Conservation (phyloP, 2,329 filamentous ascomycete species). For the Pezizomycotina sp. region DNA sequence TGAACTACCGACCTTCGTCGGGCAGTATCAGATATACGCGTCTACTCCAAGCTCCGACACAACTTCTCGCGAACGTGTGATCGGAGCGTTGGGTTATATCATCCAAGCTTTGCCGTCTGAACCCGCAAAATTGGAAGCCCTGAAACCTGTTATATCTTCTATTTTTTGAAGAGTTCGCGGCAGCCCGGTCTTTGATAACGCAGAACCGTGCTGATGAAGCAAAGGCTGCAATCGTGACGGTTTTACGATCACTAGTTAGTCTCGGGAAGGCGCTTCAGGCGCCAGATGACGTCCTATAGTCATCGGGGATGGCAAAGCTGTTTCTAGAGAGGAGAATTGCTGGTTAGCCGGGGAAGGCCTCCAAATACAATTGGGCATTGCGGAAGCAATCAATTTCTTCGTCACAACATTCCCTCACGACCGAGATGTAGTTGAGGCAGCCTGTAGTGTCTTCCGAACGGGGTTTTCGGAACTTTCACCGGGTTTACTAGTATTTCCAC, state of each 20-base stretch:
- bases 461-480: conserved; percentile 60
- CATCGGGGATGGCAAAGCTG: conserved; percentile 39
- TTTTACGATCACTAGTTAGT: conserved; percentile 50
- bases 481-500: conserved; percentile 61
- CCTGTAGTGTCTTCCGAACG: conserved; percentile 53
- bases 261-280: conserved; percentile 59
- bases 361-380: conserved; percentile 36
- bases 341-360: conserved; percentile 37
- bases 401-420: conserved; percentile 41
- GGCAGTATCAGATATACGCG: conserved; percentile 53
- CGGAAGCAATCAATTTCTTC: conserved; percentile 36
- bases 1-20: conserved; percentile 51
- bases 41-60: conserved; percentile 45
- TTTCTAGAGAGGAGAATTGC: conserved; percentile 28
- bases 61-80: conserved; percentile 53
- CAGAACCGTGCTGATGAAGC: conserved; percentile 23
- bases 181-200: conserved; percentile 25
- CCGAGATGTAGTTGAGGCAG: conserved; percentile 53
- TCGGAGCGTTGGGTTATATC: conserved; percentile 58
- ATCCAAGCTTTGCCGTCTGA: conserved; percentile 53
- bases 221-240: conserved; percentile 34
- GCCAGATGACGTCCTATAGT: conserved; percentile 49
- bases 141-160: conserved; percentile 44
- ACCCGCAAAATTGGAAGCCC: conserved; percentile 37
- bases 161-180: conserved; percentile 46